Conservation (phyloP, 176 grass and related monocot genomes). For the Oryza rufipogon region DNA sequence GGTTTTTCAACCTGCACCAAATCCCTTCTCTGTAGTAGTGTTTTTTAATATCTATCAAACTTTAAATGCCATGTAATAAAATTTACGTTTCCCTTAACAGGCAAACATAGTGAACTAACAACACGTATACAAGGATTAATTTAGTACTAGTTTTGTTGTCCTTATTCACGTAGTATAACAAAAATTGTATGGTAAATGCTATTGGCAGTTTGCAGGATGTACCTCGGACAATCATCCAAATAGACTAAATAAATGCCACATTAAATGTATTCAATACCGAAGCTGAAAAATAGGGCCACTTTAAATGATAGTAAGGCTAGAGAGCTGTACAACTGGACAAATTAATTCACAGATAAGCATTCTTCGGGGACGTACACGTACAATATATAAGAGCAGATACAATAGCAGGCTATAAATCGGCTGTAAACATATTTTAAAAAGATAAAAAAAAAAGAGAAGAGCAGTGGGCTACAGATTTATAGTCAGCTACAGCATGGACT, state of each 20-base stretch:
- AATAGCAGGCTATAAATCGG: too few species aligned
- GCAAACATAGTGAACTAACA: too few species aligned
- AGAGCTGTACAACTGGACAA: constrained; percentile 2
- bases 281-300: neutral
- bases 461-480: too few species aligned
- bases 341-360: neutral
- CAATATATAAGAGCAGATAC: too few species aligned
- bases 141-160: neutral
- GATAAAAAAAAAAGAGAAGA: too few species aligned
- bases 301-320: neutral
- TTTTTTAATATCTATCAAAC: too few species aligned
- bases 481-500: too few species aligned
- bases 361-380: neutral
- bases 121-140: neutral
- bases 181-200: neutral
- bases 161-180: neutral
- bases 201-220: neutral
- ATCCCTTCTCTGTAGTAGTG: too few species aligned
- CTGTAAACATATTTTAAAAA: too few species aligned
- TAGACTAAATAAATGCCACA: neutral
- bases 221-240: neutral
- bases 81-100: too few species aligned
- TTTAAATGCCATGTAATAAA: too few species aligned
- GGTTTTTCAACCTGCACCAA: too few species aligned
- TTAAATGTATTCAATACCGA: constrained; percentile 11